Percentiles rank a stretch among this genome's conserved stretches.
Conservation (phyloP, 139 green algal species). For the Gonium pectorale region DNA sequence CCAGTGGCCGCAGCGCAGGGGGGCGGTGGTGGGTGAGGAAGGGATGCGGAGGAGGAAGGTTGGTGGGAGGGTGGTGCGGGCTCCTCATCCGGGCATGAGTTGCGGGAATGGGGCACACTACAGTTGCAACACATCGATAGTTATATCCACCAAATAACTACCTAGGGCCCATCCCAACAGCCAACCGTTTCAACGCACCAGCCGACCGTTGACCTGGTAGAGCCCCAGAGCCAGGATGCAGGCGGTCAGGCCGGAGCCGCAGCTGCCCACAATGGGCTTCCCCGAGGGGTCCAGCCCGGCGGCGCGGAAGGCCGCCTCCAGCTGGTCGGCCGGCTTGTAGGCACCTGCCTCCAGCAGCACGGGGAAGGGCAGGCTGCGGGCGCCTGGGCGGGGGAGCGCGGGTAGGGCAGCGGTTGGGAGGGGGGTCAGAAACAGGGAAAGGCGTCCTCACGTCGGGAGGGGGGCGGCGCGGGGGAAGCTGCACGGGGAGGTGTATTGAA, state of each 20-base stretch:
- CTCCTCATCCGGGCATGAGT: not conserved
- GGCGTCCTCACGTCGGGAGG: no score
- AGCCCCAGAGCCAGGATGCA: conserved; percentile 89
- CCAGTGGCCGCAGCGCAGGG: not conserved
- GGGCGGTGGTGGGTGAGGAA: not conserved
- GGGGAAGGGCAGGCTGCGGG: conserved; percentile 85
- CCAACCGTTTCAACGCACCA: conserved; percentile 55
- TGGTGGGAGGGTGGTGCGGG: not conserved
- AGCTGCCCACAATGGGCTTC: conserved; percentile 74
- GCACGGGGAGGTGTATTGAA: no score
- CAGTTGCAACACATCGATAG: not conserved
- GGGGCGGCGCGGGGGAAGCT: no score
- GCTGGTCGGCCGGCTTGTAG: conserved; percentile 50
- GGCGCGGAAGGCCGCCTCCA: conserved; percentile 70
- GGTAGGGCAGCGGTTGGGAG: no score
- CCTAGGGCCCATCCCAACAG: conserved; percentile 35
- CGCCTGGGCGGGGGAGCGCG: conserved; percentile 49
- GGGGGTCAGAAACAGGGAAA: no score
- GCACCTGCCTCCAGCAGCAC: conserved; percentile 63
- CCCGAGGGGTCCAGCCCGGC: conserved; percentile 71
- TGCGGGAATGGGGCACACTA: not conserved
- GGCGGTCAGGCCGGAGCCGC: conserved; percentile 93
- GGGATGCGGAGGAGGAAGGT: not conserved
- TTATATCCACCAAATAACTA: not conserved
- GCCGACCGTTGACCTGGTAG: conserved; percentile 57